Base-by-base conservation (phyloP, 2,329 filamentous ascomycete genomes). In the Xylariaceae sp. region DNA sequence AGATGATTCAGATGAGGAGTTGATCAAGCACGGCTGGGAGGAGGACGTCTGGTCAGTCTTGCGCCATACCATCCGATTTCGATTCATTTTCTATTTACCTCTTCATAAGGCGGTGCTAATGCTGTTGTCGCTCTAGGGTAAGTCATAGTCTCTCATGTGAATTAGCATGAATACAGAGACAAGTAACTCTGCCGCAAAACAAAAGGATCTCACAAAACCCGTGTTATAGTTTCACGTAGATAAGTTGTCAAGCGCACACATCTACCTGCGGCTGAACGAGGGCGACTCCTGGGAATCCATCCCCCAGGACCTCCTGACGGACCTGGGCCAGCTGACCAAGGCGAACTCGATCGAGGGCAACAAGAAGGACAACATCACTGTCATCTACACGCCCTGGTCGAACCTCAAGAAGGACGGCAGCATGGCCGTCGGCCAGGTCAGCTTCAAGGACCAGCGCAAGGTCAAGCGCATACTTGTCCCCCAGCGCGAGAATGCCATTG, bases 341-440 rank as follows among this genome's bases (percentile, higher is more conserved):
- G 94, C 94, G 58, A 99, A 99, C 74, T 96, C 91, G 54, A 99
- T 99, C 65, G 94, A 99, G 77, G 94, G 94, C 60, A 99, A 99
- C 77, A 99, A 99, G 74, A 97, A 96, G 72, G 92, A 97, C 72
- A 97, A 97, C 72, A 78, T 99, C 65, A 95, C 91, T 15, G 72
- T 99, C 67, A 95, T 99, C 67, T 99, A 99, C 75, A 99, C 94
- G 4, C 94, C 94, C 6, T 97, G 94, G 91, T 88, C 89, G 42
- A 99, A 99, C 70, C 80, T 99, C 32, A 88, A 89, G 70, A 99
- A 99, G 70, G 90, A 95, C 67, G 92, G 92, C 29, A 89, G 87
- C 70, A 99, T 99, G 94, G 92, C 89, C 16, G 86, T 87, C 2
- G 94, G 94, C 19, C 94, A 99, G 70, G 94, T 99, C 49, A 87